Base-by-base conservation (phyloP, 1,284 basidiomycete genomes). In the Puccinia horiana region DNA sequence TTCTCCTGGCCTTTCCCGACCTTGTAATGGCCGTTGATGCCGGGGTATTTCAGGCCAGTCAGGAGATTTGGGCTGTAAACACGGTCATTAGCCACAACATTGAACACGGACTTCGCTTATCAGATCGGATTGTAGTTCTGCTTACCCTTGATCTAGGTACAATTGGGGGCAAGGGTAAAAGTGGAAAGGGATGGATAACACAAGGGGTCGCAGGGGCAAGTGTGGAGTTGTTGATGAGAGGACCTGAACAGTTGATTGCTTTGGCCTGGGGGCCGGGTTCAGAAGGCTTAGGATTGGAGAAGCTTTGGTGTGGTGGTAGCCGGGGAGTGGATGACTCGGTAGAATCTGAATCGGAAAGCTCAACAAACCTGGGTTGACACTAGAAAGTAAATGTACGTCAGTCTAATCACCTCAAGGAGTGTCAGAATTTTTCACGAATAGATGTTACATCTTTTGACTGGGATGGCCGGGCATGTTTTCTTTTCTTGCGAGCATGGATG, bases 1-100 rank as follows among this genome's bases (percentile, higher is more conserved):
- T 74, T 81, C 79, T 18, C 18, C 54, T 32, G 79, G 79, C 29
- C 79, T 49, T 40, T 81, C 79, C 29, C 40, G 79, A 26, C 79
- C 79, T 81, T 74, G 54, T 26, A 74, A 49, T 37, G 79, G 70
- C 29, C 79, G 67, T 18, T 5, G 58, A 63, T 81, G 54, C 23
- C 1, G 8, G 5, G 79, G 70, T 32, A 63, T 35, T 14, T 20
- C 2, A 11, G 70, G 49, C 79, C 79, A 81, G 61, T 81, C 79
- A 20, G 77, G 77, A 23, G 77, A 80, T 56, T 29, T 47, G 32
- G 77, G 42, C 77, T 80, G 52, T 56, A 52, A 18, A 29, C n/a
- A 49, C n/a, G 32, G 16, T 23, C 16, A 40, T 70, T 42, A 42
- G n/a, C 2, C 3, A 35, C 4, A 37, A 37, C 23, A 20, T 37